Evolutionary conservation across 1,284 basidiomycete species (phyloP), one percentile per base, ranked within the genome.

Genomic region (Melampsora larici-populina): DNA sequence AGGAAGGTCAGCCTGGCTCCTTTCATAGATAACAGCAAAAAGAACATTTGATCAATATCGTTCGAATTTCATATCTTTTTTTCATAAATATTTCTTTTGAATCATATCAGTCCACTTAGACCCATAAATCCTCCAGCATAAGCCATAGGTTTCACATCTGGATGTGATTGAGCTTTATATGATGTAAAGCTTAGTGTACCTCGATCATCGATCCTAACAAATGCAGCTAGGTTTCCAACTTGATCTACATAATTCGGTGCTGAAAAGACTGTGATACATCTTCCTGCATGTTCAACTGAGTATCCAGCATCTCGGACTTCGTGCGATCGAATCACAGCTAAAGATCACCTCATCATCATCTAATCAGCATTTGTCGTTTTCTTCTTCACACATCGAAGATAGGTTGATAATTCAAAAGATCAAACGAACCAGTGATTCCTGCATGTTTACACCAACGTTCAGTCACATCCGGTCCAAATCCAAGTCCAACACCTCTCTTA

Each of bases 401-500:
- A 29, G 5, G n/a, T 13, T 21, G 2, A 15, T 7, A 13, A 33
- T 13, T n/a, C 33, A 66, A 51, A 63, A 29, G 58, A 46, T 69
- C 18, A 24, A 7, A 80, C 43, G 29, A 48, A 69, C 76, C 78
- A 21, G 82, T 82, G 2, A 82, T 70, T 69, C 80, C 79, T 64
- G 82, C 81, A 70, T 68, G 24, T 62, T 81, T 80, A 13, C 81
- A 80, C 80, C 81, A 83, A 8, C 79, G 62, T 26, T 79, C 76
- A 1, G 82, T 84, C 6, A 83, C 70, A 83, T 97, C 95, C 0
- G 96, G 96, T 21, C 96, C 96, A 84, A 99, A 99, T 11, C 92
- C 90, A 80, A 97, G 90, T 24, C 97, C 96, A 70, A 98, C 94
- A 79, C 96, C 96, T 70, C 97, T 89, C 87, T 99, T 99, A 82